Conservation (phyloP, 2,329 filamentous ascomycete species). For the Talaromyces sp. region DNA sequence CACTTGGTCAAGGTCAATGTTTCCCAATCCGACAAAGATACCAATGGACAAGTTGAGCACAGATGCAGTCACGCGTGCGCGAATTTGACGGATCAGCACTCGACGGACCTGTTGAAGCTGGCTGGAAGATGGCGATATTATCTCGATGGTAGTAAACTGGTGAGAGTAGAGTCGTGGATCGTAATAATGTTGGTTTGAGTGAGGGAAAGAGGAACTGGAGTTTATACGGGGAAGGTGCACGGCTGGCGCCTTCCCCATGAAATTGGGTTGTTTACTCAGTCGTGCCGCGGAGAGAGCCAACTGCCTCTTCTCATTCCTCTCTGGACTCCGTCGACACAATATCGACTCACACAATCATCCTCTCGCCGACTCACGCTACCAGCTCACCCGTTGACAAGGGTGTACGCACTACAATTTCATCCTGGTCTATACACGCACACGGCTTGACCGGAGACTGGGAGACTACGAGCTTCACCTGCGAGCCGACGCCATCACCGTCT, state of each 20-base stretch:
- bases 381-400: neutral
- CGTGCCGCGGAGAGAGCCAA: neutral
- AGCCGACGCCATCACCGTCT: neutral
- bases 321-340: neutral
- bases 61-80: constrained; percentile 3
- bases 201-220: neutral
- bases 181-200: neutral
- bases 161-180: neutral
- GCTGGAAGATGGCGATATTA: neutral
- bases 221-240: neutral
- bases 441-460: neutral
- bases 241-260: neutral
- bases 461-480: neutral
- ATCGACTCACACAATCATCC: neutral
- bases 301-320: neutral
- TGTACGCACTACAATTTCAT: too few relatives aligned
- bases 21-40: neutral
- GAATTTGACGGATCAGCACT: neutral
- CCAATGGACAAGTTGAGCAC: neutral
- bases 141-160: neutral
- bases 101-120: neutral
- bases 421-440: neutral
- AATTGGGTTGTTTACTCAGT: neutral
- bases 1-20: constrained; percentile 4
- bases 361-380: neutral